A percentile compares a stretch with the other conserved stretches of the same genome.
Evolutionary conservation across 176 grass and related monocot genomes (phyloP).

Genomic region (Urochloa ruziziensis): DNA sequence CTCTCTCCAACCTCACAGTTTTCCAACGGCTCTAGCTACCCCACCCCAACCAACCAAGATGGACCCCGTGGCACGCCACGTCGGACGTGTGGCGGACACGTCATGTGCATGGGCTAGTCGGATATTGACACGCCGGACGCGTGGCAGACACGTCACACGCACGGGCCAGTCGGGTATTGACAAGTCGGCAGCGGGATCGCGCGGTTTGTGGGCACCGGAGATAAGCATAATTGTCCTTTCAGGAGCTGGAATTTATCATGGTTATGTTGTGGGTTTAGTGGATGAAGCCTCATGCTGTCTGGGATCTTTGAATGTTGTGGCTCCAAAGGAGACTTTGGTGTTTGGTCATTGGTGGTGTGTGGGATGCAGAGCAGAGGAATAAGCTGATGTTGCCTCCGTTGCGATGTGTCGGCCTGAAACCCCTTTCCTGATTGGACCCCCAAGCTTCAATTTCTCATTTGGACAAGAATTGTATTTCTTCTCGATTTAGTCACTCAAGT

Average conservation of each 20-base stretch:
- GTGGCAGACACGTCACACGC: not conserved
- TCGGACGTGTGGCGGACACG: not conserved
- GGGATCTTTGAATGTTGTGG: not conserved
- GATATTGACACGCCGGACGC: slow-evolving; percentile 8
- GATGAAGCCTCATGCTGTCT: slow-evolving; percentile 20
- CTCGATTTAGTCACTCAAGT: not conserved
- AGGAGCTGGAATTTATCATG: slow-evolving; percentile 12
- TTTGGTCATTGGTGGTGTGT: not conserved
- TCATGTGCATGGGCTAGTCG: not conserved
- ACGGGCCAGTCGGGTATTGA: not conserved
- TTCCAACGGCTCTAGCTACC: not conserved
- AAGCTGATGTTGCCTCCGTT: not conserved
- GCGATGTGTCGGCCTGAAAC: slow-evolving; percentile 25
- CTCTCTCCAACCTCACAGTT: slow-evolving; percentile 6
- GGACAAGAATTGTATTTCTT: not conserved
- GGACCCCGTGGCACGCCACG: not conserved
- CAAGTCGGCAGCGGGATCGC: not conserved
- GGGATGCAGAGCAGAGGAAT: not conserved
- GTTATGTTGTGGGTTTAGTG: slow-evolving; percentile 33
- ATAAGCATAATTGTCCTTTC: not conserved
- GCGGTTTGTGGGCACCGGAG: not conserved
- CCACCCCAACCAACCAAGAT: not conserved
- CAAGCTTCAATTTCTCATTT: not conserved
- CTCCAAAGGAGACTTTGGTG: not conserved
- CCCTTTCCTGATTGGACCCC: slow-evolving; percentile 5